These are phyloP conservation scores for Phanerochaete carnosa DNA, from an alignment of 768 basidiomycete genomes.

Conservation along the genomic window DNA sequence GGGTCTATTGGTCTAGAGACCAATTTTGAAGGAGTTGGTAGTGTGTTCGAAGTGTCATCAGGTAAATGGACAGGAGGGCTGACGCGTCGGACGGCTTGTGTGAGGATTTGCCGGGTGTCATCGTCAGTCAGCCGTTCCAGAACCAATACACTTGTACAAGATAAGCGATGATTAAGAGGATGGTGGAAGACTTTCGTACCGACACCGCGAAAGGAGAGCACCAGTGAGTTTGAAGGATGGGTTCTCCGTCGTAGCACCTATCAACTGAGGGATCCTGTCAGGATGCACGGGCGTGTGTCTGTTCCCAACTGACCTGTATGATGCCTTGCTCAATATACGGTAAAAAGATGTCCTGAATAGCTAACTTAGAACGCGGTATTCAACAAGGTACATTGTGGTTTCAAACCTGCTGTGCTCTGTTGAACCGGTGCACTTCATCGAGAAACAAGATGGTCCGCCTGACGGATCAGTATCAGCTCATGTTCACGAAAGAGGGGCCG, in stretches of 20 bases:
- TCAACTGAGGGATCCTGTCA: constrained; percentile 37
- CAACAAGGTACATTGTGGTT: not conserved
- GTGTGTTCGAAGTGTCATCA: not conserved
- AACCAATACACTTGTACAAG: constrained; percentile 60
- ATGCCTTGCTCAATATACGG: constrained; percentile 79
- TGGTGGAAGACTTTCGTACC: constrained; percentile 39
- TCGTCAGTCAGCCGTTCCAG: constrained; percentile 63
- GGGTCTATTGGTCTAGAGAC: not conserved
- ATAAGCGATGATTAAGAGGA: not conserved
- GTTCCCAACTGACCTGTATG: constrained; percentile 43
- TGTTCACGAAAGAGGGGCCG: not conserved
- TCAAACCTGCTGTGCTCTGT: constrained; percentile 62
- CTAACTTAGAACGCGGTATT: not conserved
- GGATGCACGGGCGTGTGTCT: not conserved
- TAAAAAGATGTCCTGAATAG: constrained; percentile 66
- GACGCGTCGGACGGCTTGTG: constrained; percentile 44
- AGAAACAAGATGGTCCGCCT: constrained; percentile 76
- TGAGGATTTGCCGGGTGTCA: constrained; percentile 57
- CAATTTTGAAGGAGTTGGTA: not conserved
- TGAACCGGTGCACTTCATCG: constrained; percentile 84
- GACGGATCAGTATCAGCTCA: constrained; percentile 1
- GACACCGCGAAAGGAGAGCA: constrained; percentile 71
- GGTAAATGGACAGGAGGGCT: not conserved
- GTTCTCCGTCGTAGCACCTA: constrained; percentile 89
- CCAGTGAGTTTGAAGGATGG: constrained; percentile 81